A percentile compares a stretch with the other conserved stretches of the same genome.
Conservation (phyloP, 108 stramenopile species). For the Nitzschia sp. region DNA sequence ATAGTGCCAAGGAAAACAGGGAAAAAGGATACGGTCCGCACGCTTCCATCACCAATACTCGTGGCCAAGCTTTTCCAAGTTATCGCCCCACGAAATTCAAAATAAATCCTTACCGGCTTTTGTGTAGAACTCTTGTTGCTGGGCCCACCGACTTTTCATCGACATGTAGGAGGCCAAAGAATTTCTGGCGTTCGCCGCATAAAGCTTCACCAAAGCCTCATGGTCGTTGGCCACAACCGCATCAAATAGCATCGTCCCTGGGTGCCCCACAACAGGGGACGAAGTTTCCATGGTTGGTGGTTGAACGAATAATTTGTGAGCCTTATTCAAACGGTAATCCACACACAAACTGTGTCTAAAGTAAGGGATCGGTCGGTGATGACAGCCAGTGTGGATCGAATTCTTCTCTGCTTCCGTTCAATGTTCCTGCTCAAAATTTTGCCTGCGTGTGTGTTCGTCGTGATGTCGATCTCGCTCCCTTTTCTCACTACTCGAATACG, state of each 20-base stretch:
- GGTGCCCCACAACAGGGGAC: background rate
- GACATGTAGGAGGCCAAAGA: constrained; percentile 34
- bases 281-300: background rate
- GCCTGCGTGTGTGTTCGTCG: background rate
- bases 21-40: too few relatives aligned
- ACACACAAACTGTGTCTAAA: background rate
- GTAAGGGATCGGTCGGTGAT: background rate
- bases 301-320: too few relatives aligned
- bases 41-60: too few relatives aligned
- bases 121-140: constrained; percentile 24
- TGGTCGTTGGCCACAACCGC: constrained; percentile 55
- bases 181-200: constrained; percentile 42
- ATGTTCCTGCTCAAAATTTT: constrained; percentile 7
- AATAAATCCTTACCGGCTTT: constrained; percentile 18
- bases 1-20: too few relatives aligned
- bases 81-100: too few relatives aligned
- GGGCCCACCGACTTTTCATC: constrained; percentile 37
- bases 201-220: constrained; percentile 52
- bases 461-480: background rate
- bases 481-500: background rate
- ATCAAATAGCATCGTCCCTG: constrained; percentile 35
- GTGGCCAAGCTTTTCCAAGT: too few relatives aligned
- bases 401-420: constrained; percentile 1
- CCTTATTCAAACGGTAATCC: background rate
- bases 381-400: background rate